phyloP scores from a whole-genome alignment of 257 asterid species.

The Plectranthus barbatus region DNA sequence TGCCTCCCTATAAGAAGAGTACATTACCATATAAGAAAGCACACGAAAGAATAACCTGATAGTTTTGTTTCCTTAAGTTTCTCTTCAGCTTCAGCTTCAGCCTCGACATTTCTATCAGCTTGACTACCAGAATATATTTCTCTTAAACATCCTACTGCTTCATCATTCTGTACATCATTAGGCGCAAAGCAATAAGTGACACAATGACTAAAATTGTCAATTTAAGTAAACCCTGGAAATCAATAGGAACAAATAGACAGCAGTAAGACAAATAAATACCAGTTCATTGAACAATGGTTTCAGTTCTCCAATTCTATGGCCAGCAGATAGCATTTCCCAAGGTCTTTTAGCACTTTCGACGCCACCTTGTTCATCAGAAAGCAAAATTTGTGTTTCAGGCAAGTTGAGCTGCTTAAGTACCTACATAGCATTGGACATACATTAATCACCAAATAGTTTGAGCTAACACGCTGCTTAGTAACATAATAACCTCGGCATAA shows the following conservation, averaged over 20 bases:
- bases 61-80: slow-evolving; percentile 55
- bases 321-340: slow-evolving; percentile 76
- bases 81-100: slow-evolving; percentile 68
- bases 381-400: slow-evolving; percentile 58
- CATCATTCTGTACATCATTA: slow-evolving; percentile 60
- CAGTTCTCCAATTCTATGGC: slow-evolving; percentile 86
- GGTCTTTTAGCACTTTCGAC: slow-evolving; percentile 71
- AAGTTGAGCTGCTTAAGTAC: slow-evolving; percentile 93
- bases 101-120: slow-evolving; percentile 70
- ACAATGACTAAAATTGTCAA: slow-evolving; percentile 5
- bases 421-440: slow-evolving; percentile 26
- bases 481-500: neutral
- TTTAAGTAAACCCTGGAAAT: neutral
- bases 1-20: too few species aligned
- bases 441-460: neutral
- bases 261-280: too few species aligned
- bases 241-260: slow-evolving; percentile 5
- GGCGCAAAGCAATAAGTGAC: slow-evolving; percentile 13
- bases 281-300: slow-evolving; percentile 69
- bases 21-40: too few species aligned
- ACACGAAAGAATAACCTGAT: slow-evolving; percentile 38
- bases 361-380: slow-evolving; percentile 61
- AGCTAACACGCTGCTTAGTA: neutral
- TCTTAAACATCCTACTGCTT: slow-evolving; percentile 52
- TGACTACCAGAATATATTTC: slow-evolving; percentile 87